A percentile compares a stretch with the other conserved stretches of the same genome.
phyloP scores from a whole-genome alignment of 2,329 filamentous ascomycete species.

The Orbilia quercus region DNA sequence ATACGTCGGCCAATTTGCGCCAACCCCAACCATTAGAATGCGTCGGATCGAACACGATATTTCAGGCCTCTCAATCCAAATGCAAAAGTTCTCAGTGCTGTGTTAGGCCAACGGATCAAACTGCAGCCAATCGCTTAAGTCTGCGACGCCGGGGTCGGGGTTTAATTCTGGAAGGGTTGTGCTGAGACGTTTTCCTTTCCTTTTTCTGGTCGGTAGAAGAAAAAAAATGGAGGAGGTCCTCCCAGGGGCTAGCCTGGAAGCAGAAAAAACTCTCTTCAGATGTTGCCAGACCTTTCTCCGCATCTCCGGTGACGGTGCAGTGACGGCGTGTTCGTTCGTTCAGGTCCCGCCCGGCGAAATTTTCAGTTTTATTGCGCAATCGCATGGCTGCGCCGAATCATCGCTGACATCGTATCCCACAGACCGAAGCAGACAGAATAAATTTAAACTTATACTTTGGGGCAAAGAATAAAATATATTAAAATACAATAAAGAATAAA shows the following conservation, averaged over 20 bases:
- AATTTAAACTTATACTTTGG: too few relatives aligned
- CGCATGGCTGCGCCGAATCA: conserved; percentile 17
- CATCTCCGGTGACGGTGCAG: conserved; percentile 37
- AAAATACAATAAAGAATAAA: neutral
- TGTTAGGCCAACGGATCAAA: conserved; percentile 2
- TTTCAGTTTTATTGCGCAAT: conserved; percentile 48
- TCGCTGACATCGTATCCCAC: conserved; percentile 37
- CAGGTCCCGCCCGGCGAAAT: conserved; percentile 18
- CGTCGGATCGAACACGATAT: conserved; percentile 39
- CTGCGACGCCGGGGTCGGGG: conserved; percentile 47
- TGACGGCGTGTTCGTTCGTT: too few relatives aligned
- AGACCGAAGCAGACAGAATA: conserved; percentile 19
- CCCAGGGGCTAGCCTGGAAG: conserved; percentile 28
- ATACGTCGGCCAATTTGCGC: conserved; percentile 36
- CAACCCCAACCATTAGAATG: conserved; percentile 27
- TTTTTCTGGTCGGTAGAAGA: neutral
- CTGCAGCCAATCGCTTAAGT: conserved; percentile 47
- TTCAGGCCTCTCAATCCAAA: conserved; percentile 18
- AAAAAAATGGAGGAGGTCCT: conserved; percentile 33
- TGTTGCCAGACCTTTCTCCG: conserved; percentile 40
- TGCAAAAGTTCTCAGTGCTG: neutral
- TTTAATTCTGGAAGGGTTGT: conserved; percentile 23
- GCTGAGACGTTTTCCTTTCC: conserved; percentile 36
- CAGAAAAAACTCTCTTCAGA: conserved; percentile 23
- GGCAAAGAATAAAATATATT: neutral